Conservation (phyloP, 164 flowering plant species). For the Aristolochia contorta region DNA sequence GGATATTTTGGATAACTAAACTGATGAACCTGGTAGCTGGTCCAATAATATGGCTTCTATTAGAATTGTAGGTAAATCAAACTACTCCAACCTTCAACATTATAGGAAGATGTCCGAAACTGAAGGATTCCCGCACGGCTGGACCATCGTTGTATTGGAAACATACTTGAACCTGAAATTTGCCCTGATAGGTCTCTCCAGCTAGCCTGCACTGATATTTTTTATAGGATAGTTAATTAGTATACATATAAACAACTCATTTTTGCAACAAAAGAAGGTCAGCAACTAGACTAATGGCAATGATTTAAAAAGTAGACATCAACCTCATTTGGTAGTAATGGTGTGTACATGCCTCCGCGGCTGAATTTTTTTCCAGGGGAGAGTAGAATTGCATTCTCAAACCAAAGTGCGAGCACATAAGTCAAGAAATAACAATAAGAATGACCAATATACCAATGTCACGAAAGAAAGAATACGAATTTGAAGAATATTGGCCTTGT, state of each 20-base stretch:
- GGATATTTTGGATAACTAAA: background rate
- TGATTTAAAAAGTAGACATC: background rate
- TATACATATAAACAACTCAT: background rate
- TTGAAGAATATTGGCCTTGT: background rate
- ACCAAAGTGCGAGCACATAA: conserved; percentile 31
- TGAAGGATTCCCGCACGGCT: conserved; percentile 22
- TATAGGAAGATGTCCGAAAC: conserved; percentile 66
- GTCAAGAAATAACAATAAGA: conserved; percentile 33
- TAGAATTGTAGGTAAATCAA: background rate
- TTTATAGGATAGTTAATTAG: background rate
- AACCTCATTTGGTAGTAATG: conserved; percentile 54
- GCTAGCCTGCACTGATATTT: conserved; percentile 70
- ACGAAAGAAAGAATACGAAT: background rate
- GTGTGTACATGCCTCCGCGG: conserved; percentile 3
- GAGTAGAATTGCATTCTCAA: conserved; percentile 31
- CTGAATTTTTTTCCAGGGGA: conserved; percentile 36
- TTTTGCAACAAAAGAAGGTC: background rate
- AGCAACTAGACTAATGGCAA: no score
- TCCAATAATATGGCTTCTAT: background rate
- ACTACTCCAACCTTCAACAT: conserved; percentile 63
- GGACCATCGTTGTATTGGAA: conserved; percentile 36
- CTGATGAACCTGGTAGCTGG: background rate
- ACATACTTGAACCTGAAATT: conserved; percentile 32
- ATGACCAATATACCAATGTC: background rate
- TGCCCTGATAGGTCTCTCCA: conserved; percentile 55